Evolutionary conservation across 192 early-diverging fungal species (phyloP).

Genomic region (Gonapodya sp.): DNA sequence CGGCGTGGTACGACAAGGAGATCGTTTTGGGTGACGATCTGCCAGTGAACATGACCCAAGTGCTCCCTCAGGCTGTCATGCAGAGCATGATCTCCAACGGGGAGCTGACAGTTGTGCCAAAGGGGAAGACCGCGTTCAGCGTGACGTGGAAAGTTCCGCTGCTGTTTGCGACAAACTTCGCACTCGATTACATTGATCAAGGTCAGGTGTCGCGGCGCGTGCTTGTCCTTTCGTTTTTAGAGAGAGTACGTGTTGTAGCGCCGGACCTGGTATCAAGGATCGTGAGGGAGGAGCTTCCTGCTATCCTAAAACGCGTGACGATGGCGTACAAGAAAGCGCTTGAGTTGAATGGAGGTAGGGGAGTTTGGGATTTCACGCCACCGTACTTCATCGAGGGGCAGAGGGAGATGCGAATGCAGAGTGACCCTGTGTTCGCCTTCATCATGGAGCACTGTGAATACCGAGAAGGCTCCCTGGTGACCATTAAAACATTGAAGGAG

Average conservation of each 20-base stretch:
- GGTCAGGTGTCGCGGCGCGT: background rate
- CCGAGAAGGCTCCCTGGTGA: too few species aligned
- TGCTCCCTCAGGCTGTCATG: background rate
- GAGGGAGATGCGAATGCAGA: too few species aligned
- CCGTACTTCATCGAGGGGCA: too few species aligned
- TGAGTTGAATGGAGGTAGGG: too few species aligned
- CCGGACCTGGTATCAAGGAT: background rate
- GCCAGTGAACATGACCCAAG: background rate
- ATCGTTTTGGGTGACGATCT: background rate
- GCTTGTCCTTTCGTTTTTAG: background rate
- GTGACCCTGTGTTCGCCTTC: too few species aligned
- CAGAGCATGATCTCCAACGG: background rate
- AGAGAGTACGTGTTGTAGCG: background rate
- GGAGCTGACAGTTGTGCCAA: background rate
- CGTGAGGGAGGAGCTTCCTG: background rate
- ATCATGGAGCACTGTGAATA: too few species aligned
- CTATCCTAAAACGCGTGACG: background rate
- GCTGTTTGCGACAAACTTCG: background rate
- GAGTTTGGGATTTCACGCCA: too few species aligned
- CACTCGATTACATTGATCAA: background rate
- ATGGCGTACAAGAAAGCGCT: background rate
- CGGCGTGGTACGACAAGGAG: background rate
- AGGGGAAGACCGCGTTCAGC: background rate
- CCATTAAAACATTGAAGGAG: too few species aligned
- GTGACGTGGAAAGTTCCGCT: background rate